Evolutionary conservation across 2,329 filamentous ascomycete species (phyloP).

Genomic region (Xylariaceae sp.): DNA sequence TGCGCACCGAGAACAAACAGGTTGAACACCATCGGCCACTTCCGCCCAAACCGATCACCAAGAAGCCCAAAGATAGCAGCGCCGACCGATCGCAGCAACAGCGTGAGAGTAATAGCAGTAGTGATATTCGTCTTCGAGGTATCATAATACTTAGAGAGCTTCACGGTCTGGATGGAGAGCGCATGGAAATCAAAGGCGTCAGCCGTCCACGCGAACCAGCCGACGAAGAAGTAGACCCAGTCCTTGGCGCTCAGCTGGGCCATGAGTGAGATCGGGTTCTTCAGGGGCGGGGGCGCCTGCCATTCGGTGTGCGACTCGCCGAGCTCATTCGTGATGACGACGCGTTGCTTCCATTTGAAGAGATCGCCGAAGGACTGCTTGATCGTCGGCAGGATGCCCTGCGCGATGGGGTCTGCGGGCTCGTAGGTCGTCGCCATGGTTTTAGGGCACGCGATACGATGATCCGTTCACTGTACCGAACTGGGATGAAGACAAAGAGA

Average conservation of each 20-base stretch:
- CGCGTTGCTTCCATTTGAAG: slow-evolving; percentile 69
- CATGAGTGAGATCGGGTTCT: slow-evolving; percentile 66
- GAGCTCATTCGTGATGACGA: slow-evolving; percentile 58
- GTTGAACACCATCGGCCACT: slow-evolving; percentile 79
- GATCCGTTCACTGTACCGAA: not conserved
- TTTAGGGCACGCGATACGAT: not conserved
- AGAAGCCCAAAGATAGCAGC: slow-evolving; percentile 71
- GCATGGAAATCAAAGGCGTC: slow-evolving; percentile 84
- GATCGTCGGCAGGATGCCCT: slow-evolving; percentile 58
- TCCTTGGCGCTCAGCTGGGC: slow-evolving; percentile 57
- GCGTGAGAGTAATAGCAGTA: slow-evolving; percentile 68
- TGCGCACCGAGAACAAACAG: slow-evolving; percentile 60
- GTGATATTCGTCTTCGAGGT: slow-evolving; percentile 59
- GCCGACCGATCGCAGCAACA: slow-evolving; percentile 69
- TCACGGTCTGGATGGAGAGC: slow-evolving; percentile 70
- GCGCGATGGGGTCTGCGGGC: slow-evolving; percentile 59
- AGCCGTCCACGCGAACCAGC: slow-evolving; percentile 70
- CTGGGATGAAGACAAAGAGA: not conserved
- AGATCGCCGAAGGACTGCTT: slow-evolving; percentile 60
- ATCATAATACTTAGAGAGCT: slow-evolving; percentile 56
- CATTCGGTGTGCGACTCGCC: slow-evolving; percentile 64
- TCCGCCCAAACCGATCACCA: slow-evolving; percentile 73
- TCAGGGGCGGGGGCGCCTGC: slow-evolving; percentile 59
- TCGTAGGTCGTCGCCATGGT: slow-evolving; percentile 24
- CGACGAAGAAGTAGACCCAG: slow-evolving; percentile 73